Base-by-base conservation (phyloP, 2,329 filamentous ascomycete genomes). In the Pestalotiopsis sp. region DNA sequence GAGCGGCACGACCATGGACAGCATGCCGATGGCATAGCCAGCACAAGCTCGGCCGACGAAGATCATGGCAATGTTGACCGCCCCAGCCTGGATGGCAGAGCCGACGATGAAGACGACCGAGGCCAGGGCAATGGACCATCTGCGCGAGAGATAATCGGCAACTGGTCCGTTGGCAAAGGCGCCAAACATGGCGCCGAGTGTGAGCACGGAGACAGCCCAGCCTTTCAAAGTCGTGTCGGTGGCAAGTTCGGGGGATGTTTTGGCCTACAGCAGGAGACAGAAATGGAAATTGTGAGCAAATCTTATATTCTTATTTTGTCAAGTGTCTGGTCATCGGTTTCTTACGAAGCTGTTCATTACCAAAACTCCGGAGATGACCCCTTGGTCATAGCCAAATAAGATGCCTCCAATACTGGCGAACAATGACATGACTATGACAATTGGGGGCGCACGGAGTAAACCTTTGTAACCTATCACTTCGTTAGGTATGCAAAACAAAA, bases 121-220 rank as follows among this genome's bases (percentile, higher is more conserved):
- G 39, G 78, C 79, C 2, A 78, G 63, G 6, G 80, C 70, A 63
- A 81, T 80, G 5, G 77, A 78, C 2, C 78, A 74, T 65, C 78
- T 79, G 24, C 79, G 73, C 1, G 75, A 75, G 26, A 80, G 66
- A 3, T 70, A 72, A 67, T 81, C 79, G 30, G 79, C 79, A 30
- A 81, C 24, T 26, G 81, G 77, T 1, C 81, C 81, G 66, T 81
- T 81, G 68, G 78, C 64, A 30, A 86, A 75, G 1, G 84, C 84
- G 2, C 85, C 84, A 62, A 84, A 73, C 82, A 82, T 85, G 4
- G 83, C 84, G 62, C 81, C 75, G 0, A 86, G 75, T 10, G 85
- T 73, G 4, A 87, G 74, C 2, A 81, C 83, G 5, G 85, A 85
- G 1, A 85, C 83, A 65, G 86, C 85, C 84, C 84, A 86, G 39